Evolutionary conservation across 2,329 filamentous ascomycete species (phyloP).

Genomic region (Thielaviopsis ethacetica): DNA sequence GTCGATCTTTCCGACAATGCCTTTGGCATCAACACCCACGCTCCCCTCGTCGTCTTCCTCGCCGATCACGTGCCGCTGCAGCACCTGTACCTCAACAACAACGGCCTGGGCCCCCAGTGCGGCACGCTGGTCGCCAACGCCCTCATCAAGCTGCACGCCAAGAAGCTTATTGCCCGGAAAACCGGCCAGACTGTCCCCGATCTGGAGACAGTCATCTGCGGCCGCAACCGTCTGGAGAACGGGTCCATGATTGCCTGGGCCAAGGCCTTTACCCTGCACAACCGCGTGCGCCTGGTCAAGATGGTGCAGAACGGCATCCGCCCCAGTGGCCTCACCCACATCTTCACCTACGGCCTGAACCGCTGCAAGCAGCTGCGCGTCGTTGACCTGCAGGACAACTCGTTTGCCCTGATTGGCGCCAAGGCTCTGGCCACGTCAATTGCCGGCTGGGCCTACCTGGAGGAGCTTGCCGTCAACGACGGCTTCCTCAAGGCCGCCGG

Average conservation of each 20-base stretch:
- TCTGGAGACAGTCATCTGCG: slow-evolving; percentile 93
- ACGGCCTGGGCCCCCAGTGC: slow-evolving; percentile 82
- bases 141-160: slow-evolving; percentile 63
- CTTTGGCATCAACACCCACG: slow-evolving; percentile 89
- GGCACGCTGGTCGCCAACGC: slow-evolving; percentile 81
- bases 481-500: slow-evolving; percentile 70
- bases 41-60: slow-evolving; percentile 83
- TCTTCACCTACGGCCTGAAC: slow-evolving; percentile 64
- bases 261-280: slow-evolving; percentile 67
- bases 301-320: slow-evolving; percentile 99
- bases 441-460: slow-evolving; percentile 54
- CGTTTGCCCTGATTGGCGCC: slow-evolving; percentile 71
- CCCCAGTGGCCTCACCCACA: slow-evolving; percentile 72
- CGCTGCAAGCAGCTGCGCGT: slow-evolving; percentile 53
- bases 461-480: slow-evolving; percentile 79
- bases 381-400: slow-evolving; percentile 93
- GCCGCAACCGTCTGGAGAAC: slow-evolving; percentile 87
- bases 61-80: slow-evolving; percentile 76
- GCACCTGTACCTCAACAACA: slow-evolving; percentile 95
- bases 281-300: slow-evolving; percentile 68
- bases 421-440: slow-evolving; percentile 62
- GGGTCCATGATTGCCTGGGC: slow-evolving; percentile 96
- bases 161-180: slow-evolving; percentile 65
- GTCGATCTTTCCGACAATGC: slow-evolving; percentile 97
- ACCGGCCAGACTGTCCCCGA: slow-evolving; percentile 57